Conservation (phyloP, 306 rosid species). For the Biancaea sappan region DNA sequence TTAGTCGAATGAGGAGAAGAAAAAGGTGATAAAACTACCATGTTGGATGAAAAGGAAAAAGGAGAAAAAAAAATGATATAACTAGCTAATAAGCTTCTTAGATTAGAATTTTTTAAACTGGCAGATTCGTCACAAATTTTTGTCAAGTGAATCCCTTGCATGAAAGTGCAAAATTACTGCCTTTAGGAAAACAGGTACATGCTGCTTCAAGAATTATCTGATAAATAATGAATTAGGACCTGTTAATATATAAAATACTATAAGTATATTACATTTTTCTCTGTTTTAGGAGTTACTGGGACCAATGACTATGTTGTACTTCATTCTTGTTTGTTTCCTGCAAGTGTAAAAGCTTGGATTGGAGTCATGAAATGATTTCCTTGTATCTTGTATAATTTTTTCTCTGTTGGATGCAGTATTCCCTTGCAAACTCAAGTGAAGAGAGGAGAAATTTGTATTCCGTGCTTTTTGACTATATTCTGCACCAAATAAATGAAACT, state of each 20-base stretch:
- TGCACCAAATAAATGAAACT: constrained; percentile 84
- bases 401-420: constrained; percentile 67
- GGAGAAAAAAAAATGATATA: not conserved
- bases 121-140: not conserved
- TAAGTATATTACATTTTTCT: not conserved
- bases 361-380: constrained; percentile 9
- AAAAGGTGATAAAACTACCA: not conserved
- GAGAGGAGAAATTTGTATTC: constrained; percentile 87
- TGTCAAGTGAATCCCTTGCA: not conserved
- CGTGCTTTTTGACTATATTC: constrained; percentile 89
- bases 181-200: constrained; percentile 3
- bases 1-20: not conserved
- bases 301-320: constrained; percentile 8
- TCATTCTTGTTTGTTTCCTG: constrained; percentile 1
- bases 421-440: constrained; percentile 84
- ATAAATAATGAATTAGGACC: not conserved
- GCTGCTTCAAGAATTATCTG: not conserved
- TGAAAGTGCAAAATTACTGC: not conserved
- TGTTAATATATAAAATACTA: not conserved
- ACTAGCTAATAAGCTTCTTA: not conserved
- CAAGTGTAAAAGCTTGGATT: constrained; percentile 15
- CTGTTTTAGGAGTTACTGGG: constrained; percentile 16
- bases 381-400: constrained; percentile 14
- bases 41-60: no score
- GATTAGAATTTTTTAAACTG: not conserved